Conservation (phyloP, 345 rosid species). For the Eucalyptus decipiens region DNA sequence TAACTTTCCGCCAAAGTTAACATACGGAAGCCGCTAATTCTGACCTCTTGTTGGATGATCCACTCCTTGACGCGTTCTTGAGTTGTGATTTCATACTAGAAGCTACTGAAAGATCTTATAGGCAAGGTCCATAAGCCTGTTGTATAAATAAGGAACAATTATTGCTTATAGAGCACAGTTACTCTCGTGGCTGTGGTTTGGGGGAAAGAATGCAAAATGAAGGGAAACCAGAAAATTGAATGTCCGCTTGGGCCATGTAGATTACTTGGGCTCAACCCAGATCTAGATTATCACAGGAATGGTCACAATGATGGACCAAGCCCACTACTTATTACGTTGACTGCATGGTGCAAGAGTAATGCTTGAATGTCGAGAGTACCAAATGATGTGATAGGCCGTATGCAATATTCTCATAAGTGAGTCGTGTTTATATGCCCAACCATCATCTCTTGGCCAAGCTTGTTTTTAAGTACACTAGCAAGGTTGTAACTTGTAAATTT, state of each 20-base stretch:
- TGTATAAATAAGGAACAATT: not conserved
- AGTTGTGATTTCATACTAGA: not conserved
- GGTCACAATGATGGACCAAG: not conserved
- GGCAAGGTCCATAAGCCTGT: not conserved
- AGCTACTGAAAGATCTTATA: not conserved
- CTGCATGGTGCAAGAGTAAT: not conserved
- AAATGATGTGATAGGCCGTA: not conserved
- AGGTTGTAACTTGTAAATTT: not conserved
- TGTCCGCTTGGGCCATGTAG: not conserved
- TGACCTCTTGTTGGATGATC: not conserved
- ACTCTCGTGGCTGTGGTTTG: not conserved
- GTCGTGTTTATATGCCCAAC: not conserved
- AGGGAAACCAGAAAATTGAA: not conserved
- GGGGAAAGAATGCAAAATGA: not conserved
- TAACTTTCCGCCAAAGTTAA: not conserved
- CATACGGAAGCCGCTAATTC: not conserved
- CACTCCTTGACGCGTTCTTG: rapidly evolving
- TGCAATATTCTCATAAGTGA: not conserved
- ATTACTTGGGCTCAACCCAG: not conserved
- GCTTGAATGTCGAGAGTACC: not conserved
- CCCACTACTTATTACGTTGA: not conserved
- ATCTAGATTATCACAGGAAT: not conserved
- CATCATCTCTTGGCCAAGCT: not conserved
- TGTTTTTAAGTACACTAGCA: not conserved
- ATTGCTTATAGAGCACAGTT: not conserved